Evolutionary conservation across 1,139 yeast species (phyloP), one percentile per base, ranked within the genome.

Genomic region (Yamadazyma siamensis): DNA sequence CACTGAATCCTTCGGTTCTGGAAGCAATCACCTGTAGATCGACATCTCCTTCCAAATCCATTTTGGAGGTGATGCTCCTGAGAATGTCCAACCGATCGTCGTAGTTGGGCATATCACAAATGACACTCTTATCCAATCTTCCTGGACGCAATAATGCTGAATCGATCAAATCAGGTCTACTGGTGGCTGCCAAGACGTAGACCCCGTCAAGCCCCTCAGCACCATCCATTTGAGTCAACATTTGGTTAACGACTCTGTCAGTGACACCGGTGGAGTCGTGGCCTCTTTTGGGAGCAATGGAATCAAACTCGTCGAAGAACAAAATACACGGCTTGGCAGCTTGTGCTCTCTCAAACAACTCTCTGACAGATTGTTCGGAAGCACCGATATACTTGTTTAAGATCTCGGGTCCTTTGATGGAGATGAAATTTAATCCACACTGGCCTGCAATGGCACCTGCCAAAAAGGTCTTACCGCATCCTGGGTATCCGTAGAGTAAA

Each of bases 211-310:
- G 65, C 0, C 97, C 97, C 56, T 91, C 98, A 1, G 97, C 97
- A 61, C 99, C 99, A 59, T 91, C 99, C 96, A 91, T 88, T 54
- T 94, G 97, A 0, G 98, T 91, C 49, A 91, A 74, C 80, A 91
- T 77, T 54, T 91, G 98, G 57, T 94, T 94, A 23, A 91, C 98
- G 24, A 91, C 96, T 49, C 98, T 74, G 54, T 91, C 98, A 1
- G 98, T 91, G 4, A 91, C 98, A 38, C 97, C 98, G 0, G 98
- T 89, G 3, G 95, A 85, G 51, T 91, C 98, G 51, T 89, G 97
- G 1, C 98, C 98, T 67, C 98, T 80, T 56, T 89, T 89, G 1
- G 98, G 97, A 0, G 97, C 97, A 50, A 91, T 87, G 0, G 97
- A 87, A 47, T 91, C 98, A 55, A 91, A 88, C 53, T 91, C 98